A percentile compares a stretch with the other conserved stretches of the same genome.
Conservation (phyloP, 2,329 filamentous ascomycete species). For the Ascochyta koolunga region DNA sequence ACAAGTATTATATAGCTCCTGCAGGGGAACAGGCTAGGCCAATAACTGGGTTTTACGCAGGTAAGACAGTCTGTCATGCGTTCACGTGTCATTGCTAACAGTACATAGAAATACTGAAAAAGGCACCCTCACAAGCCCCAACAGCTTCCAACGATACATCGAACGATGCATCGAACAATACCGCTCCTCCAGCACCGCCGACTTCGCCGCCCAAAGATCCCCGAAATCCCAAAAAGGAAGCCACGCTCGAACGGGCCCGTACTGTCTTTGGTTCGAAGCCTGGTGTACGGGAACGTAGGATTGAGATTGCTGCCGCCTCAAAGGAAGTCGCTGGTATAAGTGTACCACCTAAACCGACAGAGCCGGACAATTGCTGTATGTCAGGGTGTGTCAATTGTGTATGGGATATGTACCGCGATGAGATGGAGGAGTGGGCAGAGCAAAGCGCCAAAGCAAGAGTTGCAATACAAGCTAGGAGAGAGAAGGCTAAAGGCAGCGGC, state of each 20-base stretch:
- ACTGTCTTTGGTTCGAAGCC: constrained; percentile 84
- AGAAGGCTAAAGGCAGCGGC: constrained; percentile 37
- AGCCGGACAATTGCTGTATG: constrained; percentile 99
- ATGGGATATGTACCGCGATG: constrained; percentile 90
- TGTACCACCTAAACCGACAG: constrained; percentile 81
- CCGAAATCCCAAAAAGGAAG: constrained; percentile 58
- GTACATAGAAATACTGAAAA: constrained; percentile 46
- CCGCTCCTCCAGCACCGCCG: constrained; percentile 29
- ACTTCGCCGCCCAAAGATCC: constrained; percentile 44
- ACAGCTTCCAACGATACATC: constrained; percentile 40
- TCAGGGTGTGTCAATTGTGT: constrained; percentile 97
- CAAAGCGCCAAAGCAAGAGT: constrained; percentile 68
- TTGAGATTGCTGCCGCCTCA: constrained; percentile 64
- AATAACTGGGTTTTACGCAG: constrained; percentile 48
- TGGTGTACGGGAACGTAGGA: constrained; percentile 73
- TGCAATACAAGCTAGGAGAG: constrained; percentile 51
- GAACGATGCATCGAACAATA: constrained; percentile 40
- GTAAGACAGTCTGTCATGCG: constrained; percentile 17
- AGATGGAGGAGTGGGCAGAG: constrained; percentile 85
- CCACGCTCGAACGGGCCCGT: constrained; percentile 63
- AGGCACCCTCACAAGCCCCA: constrained; percentile 33
- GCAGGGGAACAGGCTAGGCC: constrained; percentile 48
- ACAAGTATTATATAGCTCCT: constrained; percentile 44
- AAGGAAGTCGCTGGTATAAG: constrained; percentile 76
- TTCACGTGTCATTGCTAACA: constrained; percentile 17